A percentile compares a stretch with the other conserved stretches of the same genome.
Conservation (phyloP, 2,329 filamentous ascomycete species). For the Trichoderma lentiforme region DNA sequence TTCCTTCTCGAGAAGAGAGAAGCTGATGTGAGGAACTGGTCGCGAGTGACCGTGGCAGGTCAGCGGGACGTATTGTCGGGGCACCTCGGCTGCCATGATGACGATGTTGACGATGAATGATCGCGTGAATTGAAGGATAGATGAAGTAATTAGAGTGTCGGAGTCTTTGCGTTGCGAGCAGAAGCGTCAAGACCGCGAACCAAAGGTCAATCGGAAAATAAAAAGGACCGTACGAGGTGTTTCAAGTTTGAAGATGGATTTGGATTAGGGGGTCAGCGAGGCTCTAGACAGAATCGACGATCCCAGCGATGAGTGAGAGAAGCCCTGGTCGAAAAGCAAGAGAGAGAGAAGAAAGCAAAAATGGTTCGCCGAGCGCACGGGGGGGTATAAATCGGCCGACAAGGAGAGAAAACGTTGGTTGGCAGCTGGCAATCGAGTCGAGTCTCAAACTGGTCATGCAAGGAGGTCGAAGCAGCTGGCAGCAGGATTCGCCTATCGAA, state of each 20-base stretch:
- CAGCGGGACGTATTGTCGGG: constrained; percentile 71
- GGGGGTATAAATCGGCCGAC: neutral
- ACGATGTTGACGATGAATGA: neutral
- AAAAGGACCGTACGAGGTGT: neutral
- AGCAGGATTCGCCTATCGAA: neutral
- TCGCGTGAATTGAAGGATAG: neutral
- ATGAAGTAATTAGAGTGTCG: neutral
- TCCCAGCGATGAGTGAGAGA: neutral
- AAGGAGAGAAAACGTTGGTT: neutral
- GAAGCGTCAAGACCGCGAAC: neutral
- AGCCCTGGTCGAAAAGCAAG: neutral
- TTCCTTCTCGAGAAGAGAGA: constrained; percentile 78
- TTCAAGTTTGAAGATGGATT: neutral
- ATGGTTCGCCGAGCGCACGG: neutral
- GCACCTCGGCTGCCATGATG: constrained; percentile 35
- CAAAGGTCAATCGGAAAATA: neutral
- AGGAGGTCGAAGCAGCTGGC: neutral
- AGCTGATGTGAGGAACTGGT: constrained; percentile 86
- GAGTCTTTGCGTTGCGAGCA: neutral
- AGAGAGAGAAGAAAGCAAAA: neutral
- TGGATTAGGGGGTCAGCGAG: neutral
- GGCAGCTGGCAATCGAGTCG: neutral
- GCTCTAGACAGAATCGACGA: neutral
- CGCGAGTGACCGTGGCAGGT: constrained; percentile 94
- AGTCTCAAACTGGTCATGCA: neutral